phyloP scores from a whole-genome alignment of 371 early-diverging fungal species.

The Actinomortierella wolfii region DNA sequence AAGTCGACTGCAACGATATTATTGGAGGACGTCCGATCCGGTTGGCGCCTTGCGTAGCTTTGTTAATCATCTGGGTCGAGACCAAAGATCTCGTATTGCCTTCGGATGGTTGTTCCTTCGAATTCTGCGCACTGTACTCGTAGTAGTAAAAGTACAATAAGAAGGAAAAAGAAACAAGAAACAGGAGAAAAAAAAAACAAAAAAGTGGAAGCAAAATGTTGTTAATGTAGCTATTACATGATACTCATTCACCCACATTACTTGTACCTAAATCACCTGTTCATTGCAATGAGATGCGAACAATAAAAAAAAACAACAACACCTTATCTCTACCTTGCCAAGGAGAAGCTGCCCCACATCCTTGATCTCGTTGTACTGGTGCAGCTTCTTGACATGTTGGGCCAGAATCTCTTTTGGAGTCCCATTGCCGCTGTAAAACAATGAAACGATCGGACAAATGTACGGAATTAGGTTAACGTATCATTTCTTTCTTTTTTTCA shows the following conservation, averaged over 20 bases:
- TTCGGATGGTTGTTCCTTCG: constrained; percentile 44
- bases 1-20: no score
- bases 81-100: constrained; percentile 39
- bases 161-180: background rate
- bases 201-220: background rate
- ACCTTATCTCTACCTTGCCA: constrained; percentile 49
- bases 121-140: constrained; percentile 33
- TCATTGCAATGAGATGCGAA: background rate
- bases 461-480: no score
- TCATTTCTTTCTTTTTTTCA: background rate
- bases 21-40: no score
- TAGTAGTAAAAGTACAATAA: no score
- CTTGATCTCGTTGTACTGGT: constrained; percentile 44
- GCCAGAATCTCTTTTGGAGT: constrained; percentile 31
- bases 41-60: no score
- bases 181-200: background rate
- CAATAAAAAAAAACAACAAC: constrained; percentile 1
- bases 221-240: background rate
- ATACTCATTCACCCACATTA: background rate
- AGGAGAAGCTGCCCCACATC: constrained; percentile 44
- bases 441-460: background rate
- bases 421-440: constrained; percentile 25
- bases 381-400: constrained; percentile 34
- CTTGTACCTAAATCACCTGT: no score
- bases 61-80: constrained; percentile 17